These are phyloP conservation scores for Zea mays DNA, from an alignment of 176 grass and related monocot species.

Conservation along the genomic window Zm-B73-REFERENCE-NAM-5.0 NC_050098.1:28957501-28958000, in stretches of 20 bases:
- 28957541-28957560: background rate
- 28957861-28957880: background rate
- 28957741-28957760: background rate
- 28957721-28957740: background rate
- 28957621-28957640: background rate
- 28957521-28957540: background rate
- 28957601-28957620: background rate
- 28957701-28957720: background rate
- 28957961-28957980: background rate
- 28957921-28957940: background rate
- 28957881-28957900: background rate
- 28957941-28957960: background rate
- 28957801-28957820: background rate
- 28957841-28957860: background rate
- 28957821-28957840: background rate
- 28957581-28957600: background rate
- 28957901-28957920: background rate
- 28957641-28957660: background rate
- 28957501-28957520: slow-evolving; percentile 23
- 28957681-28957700: too few relatives aligned
- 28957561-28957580: background rate
- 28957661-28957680: background rate
- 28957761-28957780: background rate
- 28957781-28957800: background rate
- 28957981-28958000: background rate